Evolutionary conservation across 2,329 filamentous ascomycete genomes (phyloP), one percentile per base, ranked within the genome.

Genomic region (Penicillium decumbens): DNA sequence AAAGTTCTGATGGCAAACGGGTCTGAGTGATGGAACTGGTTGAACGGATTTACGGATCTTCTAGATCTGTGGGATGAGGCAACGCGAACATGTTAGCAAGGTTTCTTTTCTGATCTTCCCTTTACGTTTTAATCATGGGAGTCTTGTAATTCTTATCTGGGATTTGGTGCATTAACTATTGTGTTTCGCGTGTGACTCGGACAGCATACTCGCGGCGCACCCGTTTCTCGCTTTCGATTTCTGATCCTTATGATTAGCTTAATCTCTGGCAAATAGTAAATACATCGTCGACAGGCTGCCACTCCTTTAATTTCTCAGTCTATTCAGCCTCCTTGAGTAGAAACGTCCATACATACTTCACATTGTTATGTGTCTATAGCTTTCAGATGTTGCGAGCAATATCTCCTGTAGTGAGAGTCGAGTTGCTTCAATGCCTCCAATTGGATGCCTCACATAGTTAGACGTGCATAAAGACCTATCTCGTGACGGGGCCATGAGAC

Each of bases 21-120:
- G 15, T 30, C 23, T 12, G 25, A 10, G 2, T 28, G 27, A 28
- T 9, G 6, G 20, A 12, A 41, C 23, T 27, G 38, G 33, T 29
- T 23, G 33, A 37, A 37, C 37, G 50, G 25, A n/a, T 28, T 29
- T 29, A 20, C 33, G 43, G 39, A 50, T 43, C 39, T 24, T 15
- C 12, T 1, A 13, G 29, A 30, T 51, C 23, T 43, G 28, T 23
- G 38, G 47, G 46, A 59, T 41, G 56, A 58, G 46, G 51, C 20
- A 45, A 58, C 43, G 57, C 48, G 56, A 57, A 58, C 50, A 59
- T 51, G 45, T 46, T 45, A 54, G 45, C 48, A 46, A 55, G 29
- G 38, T 25, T 48, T 50, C n/a, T 48, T 42, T 50, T 47, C 20
- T 45, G 41, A 43, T 39, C 42, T 41, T 37, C 50, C 32, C 27